These are phyloP conservation scores for Anisogramma anomala DNA, from an alignment of 2,329 filamentous ascomycete species.

Conservation along the genomic window DNA sequence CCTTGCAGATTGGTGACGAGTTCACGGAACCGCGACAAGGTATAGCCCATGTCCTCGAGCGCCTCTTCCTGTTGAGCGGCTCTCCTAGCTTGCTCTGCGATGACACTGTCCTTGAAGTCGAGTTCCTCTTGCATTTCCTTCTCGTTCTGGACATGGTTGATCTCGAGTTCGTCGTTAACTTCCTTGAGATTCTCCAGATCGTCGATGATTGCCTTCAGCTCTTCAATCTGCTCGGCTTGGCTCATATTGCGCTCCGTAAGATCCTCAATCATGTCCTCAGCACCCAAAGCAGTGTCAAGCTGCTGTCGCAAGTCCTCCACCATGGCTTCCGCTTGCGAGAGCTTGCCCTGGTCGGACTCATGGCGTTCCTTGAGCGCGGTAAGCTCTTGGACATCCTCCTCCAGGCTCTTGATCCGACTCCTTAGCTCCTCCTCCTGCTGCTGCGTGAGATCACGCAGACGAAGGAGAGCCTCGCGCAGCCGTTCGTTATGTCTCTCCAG, in stretches of 20 bases:
- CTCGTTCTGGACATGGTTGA: constrained; percentile 84
- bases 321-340: constrained; percentile 59
- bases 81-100: constrained; percentile 68
- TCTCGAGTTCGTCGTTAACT: constrained; percentile 86
- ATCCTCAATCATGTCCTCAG: constrained; percentile 90
- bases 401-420: constrained; percentile 61
- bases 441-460: constrained; percentile 75
- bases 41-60: constrained; percentile 83
- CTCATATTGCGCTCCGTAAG: constrained; percentile 78
- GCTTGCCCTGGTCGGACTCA: constrained; percentile 57
- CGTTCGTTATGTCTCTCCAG: constrained; percentile 86
- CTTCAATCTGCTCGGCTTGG: constrained; percentile 71
- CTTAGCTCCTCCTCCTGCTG: constrained; percentile 72
- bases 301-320: constrained; percentile 83
- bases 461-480: constrained; percentile 71
- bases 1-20: constrained; percentile 75
- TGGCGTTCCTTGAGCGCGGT: constrained; percentile 57
- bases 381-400: constrained; percentile 61
- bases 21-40: constrained; percentile 76
- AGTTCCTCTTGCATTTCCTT: constrained; percentile 92
- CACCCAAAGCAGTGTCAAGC: constrained; percentile 75
- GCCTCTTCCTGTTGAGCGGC: constrained; percentile 65
- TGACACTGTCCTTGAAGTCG: constrained; percentile 73
- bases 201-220: constrained; percentile 69
- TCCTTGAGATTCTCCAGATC: constrained; percentile 85